phyloP scores from a whole-genome alignment of 306 rosid species.

The Rosa chinensis region DNA sequence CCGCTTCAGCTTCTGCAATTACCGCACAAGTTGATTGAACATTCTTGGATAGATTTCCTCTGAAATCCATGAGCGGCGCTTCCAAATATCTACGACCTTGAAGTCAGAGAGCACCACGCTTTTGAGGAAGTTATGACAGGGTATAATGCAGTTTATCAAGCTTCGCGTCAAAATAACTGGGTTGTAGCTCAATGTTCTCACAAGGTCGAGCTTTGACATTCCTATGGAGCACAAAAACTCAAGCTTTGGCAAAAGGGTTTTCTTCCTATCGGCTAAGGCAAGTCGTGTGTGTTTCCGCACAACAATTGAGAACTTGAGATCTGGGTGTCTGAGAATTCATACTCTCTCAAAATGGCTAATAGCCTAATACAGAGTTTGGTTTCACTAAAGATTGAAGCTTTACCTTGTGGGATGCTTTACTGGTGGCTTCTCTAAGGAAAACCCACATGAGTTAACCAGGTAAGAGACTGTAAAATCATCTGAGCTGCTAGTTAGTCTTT shows the following conservation, averaged over 20 bases:
- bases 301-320: slow-evolving; percentile 7
- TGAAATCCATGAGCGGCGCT: not conserved
- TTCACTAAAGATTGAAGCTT: slow-evolving; percentile 15
- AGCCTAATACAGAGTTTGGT: slow-evolving; percentile 27
- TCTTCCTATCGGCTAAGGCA: not conserved
- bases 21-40: not conserved
- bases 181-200: not conserved
- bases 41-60: not conserved
- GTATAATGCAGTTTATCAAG: slow-evolving; percentile 9
- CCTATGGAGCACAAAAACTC: slow-evolving; percentile 27
- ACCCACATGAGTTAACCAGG: slow-evolving; percentile 34
- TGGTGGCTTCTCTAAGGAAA: slow-evolving; percentile 28
- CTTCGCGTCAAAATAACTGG: slow-evolving; percentile 2
- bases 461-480: slow-evolving; percentile 23
- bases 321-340: slow-evolving; percentile 28
- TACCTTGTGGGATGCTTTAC: slow-evolving; percentile 21
- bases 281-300: slow-evolving; percentile 10
- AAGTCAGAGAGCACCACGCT: slow-evolving; percentile 5
- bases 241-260: slow-evolving; percentile 34
- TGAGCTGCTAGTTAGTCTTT: no score
- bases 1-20: no score
- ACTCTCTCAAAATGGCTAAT: slow-evolving; percentile 16
- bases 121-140: slow-evolving; percentile 25
- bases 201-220: not conserved
- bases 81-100: slow-evolving; percentile 10